Base-by-base conservation (phyloP, 2,329 filamentous ascomycete genomes). In the Neopestalotiopsis clavispora region DNA sequence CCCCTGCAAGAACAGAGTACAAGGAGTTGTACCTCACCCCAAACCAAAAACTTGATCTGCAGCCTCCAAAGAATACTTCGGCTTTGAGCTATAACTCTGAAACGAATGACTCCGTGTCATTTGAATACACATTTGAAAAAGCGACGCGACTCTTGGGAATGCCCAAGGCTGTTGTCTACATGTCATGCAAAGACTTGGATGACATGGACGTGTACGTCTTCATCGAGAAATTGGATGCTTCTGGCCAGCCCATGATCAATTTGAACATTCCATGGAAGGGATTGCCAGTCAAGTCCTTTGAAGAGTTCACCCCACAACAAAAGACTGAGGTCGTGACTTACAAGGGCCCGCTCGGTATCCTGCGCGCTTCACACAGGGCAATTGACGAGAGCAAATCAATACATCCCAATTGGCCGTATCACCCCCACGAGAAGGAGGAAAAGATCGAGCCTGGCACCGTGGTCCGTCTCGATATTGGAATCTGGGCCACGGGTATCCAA, bases 151-250 rank as follows among this genome's bases (percentile, higher is more conserved):
- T 86, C 0, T 77, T 83, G n/a, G 84, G 84, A 5, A 73, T 81
- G 1, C 79, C 83, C 0, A 84, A 84, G 69, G 81, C 81, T 0
- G 73, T 81, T 0, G 72, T 86, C 0, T 83, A 81, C 72, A 81
- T 85, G 76, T 83, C 80, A 1, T 80, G 77, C 62, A 69, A 73
- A 1, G 77, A 80, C 12, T 71, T 75, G 62, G 77, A 85, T 63
- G 84, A 84, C 69, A 78, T 85, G 70, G 80, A 77, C 30, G 77
- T 84, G 1, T 84, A 78, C 66, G 75, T 85, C 14, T 76, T 80
- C 12, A 65, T 85, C 5, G 78, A 80, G 23, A 85, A 85, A 72
- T 69, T 77, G 14, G 70, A 71, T 38, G 10, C 23, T 6, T 17
- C 52, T 1, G 70, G 69, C 12, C 60, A 69, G 32, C 61, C 67